These are phyloP conservation scores for Leptomonas seymouri DNA, from an alignment of 208 protist genomes.

Conservation along the genomic window DNA sequence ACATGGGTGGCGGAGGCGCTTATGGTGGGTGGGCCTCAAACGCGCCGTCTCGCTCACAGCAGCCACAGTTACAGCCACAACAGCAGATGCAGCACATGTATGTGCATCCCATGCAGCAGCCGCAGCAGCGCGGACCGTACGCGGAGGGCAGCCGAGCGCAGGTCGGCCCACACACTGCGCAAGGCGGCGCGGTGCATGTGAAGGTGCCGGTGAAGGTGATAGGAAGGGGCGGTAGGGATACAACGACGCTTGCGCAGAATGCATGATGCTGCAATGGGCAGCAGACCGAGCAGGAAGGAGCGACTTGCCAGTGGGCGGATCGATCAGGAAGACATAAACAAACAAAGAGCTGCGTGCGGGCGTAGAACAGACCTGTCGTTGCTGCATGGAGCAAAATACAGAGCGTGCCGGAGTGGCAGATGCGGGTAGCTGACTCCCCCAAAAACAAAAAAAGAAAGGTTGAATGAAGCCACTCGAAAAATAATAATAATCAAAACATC, in stretches of 20 bases:
- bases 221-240: neutral
- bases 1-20: neutral
- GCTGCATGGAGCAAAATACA: no score
- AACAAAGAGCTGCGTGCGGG: no score
- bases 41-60: neutral
- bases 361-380: no score
- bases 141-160: neutral
- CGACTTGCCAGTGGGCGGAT: no score
- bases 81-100: slow-evolving; percentile 15
- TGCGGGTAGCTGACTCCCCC: no score
- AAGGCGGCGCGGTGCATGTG: no score
- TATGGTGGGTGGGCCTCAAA: slow-evolving; percentile 1
- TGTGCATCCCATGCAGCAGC: slow-evolving; percentile 9
- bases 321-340: no score
- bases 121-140: slow-evolving; percentile 5
- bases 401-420: no score
- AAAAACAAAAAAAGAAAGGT: no score
- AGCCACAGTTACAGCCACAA: slow-evolving; percentile 5
- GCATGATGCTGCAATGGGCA: neutral
- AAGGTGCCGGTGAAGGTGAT: slow-evolving; percentile 8
- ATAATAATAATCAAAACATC: no score
- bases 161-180: neutral
- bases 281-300: neutral
- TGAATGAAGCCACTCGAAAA: no score
- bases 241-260: neutral